Evolutionary conservation across 2,329 filamentous ascomycete genomes (phyloP).

Genomic region (Geosmithia morbida): DNA sequence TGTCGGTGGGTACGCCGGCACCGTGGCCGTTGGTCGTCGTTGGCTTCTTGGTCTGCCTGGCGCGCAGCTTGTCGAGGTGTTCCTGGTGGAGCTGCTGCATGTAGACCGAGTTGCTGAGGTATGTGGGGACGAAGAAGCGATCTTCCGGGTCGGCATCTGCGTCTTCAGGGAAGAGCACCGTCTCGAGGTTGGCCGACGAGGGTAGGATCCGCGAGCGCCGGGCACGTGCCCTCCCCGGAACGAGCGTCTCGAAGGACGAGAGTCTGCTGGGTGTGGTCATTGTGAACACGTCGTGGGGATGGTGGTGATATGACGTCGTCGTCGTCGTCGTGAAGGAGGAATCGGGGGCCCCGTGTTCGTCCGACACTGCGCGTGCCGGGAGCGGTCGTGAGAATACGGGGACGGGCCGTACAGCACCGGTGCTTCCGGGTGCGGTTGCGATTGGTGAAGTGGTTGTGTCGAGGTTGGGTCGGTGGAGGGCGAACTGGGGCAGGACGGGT

Average conservation of each 20-base stretch:
- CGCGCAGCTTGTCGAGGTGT: constrained; percentile 44
- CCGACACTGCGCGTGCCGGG: neutral
- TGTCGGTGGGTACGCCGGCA: constrained; percentile 38
- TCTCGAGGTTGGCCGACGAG: neutral
- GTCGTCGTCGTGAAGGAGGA: neutral
- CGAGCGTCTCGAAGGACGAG: neutral
- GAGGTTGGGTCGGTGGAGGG: neutral
- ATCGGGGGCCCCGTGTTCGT: neutral
- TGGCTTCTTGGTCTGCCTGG: constrained; percentile 27
- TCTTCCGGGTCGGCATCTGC: neutral
- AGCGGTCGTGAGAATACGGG: neutral
- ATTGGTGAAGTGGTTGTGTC: neutral
- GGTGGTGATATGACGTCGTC: neutral
- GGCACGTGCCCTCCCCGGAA: no score
- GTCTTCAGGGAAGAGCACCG: neutral
- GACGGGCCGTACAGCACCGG: neutral
- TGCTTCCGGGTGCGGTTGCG: neutral
- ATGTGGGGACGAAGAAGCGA: constrained; percentile 68
- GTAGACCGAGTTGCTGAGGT: constrained; percentile 66
- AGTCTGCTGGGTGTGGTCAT: neutral
- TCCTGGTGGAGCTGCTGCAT: constrained; percentile 60
- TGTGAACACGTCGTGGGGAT: neutral
- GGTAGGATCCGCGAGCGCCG: neutral
- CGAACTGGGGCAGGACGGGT: neutral
- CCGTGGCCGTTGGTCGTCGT: constrained; percentile 4